phyloP scores from a whole-genome alignment of 495 filamentous ascomycete genomes.

The Penicillium angulare region DNA sequence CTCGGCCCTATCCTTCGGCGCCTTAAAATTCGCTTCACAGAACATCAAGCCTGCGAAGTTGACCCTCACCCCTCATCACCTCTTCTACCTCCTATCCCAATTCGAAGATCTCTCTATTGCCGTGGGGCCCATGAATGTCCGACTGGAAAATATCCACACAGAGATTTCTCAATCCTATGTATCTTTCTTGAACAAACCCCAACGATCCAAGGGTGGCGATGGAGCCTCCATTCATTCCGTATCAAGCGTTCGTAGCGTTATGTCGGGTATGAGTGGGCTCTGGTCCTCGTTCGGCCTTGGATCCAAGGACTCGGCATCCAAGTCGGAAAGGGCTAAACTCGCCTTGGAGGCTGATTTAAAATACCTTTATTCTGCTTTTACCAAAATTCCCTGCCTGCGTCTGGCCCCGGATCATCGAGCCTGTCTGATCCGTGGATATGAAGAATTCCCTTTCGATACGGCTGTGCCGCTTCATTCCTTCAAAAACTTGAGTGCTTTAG shows the following conservation, averaged over 20 bases:
- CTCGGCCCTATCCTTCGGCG: conserved; percentile 79
- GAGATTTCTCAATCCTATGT: conserved; percentile 87
- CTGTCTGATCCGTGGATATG: conserved; percentile 83
- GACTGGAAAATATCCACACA: conserved; percentile 90
- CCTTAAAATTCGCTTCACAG: conserved; percentile 79
- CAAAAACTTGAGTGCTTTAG: conserved; percentile 91
- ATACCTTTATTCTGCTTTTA: conserved; percentile 97
- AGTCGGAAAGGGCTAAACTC: conserved; percentile 82
- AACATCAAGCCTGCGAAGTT: conserved; percentile 85
- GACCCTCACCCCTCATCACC: conserved; percentile 92
- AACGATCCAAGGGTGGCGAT: conserved; percentile 71
- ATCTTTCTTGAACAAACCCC: conserved; percentile 81
- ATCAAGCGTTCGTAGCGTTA: conserved; percentile 93
- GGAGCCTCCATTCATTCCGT: conserved; percentile 88
- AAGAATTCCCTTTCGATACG: conserved; percentile 97
- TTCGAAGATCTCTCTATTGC: conserved; percentile 89
- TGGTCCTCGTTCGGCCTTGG: conserved; percentile 86
- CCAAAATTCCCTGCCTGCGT: conserved; percentile 90
- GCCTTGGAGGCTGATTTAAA: conserved; percentile 82
- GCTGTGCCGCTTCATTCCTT: conserved; percentile 94
- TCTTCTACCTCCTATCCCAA: conserved; percentile 91
- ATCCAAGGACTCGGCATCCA: conserved; percentile 69
- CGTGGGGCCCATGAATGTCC: conserved; percentile 93
- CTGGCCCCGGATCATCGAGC: conserved; percentile 88
- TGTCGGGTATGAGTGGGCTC: conserved; percentile 89